Conservation (phyloP, 2,329 filamentous ascomycete genomes). For the Colletotrichum camelliae region DNA sequence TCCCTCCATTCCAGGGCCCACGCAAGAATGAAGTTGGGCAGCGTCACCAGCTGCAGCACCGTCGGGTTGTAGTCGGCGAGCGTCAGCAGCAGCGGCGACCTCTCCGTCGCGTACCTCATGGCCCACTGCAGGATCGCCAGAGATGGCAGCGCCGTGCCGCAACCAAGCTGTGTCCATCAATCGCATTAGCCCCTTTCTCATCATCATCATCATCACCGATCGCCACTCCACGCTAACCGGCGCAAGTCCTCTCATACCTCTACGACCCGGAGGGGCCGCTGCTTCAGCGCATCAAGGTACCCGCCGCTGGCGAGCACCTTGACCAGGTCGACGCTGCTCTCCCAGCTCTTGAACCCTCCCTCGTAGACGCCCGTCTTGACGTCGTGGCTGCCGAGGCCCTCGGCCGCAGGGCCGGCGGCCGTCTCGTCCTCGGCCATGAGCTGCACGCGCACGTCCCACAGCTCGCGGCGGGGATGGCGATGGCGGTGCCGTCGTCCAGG, state of each 20-base stretch:
- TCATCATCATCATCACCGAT: not conserved
- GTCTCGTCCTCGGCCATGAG: slow-evolving; percentile 74
- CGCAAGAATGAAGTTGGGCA: slow-evolving; percentile 78
- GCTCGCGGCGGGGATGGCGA: slow-evolving; percentile 72
- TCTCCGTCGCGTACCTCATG: slow-evolving; percentile 33
- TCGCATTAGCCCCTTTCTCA: not conserved
- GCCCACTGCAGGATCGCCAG: slow-evolving; percentile 73
- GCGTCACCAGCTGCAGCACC: slow-evolving; percentile 77
- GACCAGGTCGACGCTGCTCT: slow-evolving; percentile 82
- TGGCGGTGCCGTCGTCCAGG: slow-evolving; percentile 58
- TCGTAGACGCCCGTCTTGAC: slow-evolving; percentile 85
- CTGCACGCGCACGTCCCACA: slow-evolving; percentile 83
- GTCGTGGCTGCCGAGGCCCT: slow-evolving; percentile 71
- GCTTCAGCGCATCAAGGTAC: slow-evolving; percentile 34
- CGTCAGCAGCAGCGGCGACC: slow-evolving; percentile 59
- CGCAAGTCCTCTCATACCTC: slow-evolving; percentile 51
- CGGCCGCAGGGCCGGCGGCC: slow-evolving; percentile 41
- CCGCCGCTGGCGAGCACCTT: slow-evolving; percentile 62
- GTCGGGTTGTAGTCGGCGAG: slow-evolving; percentile 82
- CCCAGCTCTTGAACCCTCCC: slow-evolving; percentile 90
- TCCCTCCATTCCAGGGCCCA: slow-evolving; percentile 61
- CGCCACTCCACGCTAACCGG: not conserved
- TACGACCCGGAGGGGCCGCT: slow-evolving; percentile 49
- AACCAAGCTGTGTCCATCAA: slow-evolving; percentile 66
- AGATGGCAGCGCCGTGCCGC: slow-evolving; percentile 77